Conservation (phyloP, 306 rosid genomes). For the Lagenaria siceraria region DNA sequence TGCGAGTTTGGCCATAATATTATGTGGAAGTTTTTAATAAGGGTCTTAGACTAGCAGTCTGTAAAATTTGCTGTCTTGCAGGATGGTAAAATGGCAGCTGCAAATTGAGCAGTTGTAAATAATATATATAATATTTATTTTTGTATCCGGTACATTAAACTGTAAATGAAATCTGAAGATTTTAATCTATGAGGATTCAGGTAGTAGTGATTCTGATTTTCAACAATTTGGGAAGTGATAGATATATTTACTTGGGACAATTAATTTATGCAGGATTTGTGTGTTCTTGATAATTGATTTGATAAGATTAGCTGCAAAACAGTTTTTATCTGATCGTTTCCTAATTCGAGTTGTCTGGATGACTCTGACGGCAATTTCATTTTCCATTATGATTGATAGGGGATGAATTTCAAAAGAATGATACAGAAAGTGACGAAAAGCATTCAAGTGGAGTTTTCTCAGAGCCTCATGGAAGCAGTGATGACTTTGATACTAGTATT, state of each 20-base stretch:
- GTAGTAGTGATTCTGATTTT: background rate
- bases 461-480: conserved; percentile 28
- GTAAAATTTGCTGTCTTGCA: background rate
- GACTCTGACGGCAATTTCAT: conserved; percentile 14
- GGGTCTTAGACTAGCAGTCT: background rate
- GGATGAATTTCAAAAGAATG: conserved; percentile 27
- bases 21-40: background rate
- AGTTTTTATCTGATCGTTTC: background rate
- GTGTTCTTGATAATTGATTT: background rate
- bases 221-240: background rate
- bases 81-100: background rate
- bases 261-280: background rate
- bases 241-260: background rate
- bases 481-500: conserved; percentile 25
- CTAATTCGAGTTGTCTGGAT: background rate
- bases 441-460: conserved; percentile 29
- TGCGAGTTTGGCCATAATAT: conserved; percentile 19
- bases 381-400: conserved; percentile 41
- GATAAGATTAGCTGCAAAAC: background rate
- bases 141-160: background rate
- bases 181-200: background rate
- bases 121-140: background rate
- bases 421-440: conserved; percentile 28
- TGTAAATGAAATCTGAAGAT: background rate
- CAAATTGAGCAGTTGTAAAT: background rate